Base-by-base conservation (phyloP, 768 basidiomycete species). In the Cyathus striatus region DNA sequence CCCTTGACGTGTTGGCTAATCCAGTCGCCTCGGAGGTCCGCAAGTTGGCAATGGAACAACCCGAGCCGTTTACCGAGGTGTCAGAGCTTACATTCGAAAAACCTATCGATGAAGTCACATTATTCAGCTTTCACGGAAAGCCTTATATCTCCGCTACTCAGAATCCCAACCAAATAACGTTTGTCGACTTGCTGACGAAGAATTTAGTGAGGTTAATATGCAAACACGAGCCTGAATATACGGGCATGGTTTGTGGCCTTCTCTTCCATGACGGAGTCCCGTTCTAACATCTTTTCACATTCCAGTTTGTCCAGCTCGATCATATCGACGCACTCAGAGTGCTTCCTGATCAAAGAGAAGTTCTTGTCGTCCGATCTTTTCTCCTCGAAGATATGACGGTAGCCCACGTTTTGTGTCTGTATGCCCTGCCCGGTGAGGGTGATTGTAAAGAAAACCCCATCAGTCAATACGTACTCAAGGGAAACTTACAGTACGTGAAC, bases 291-390 rank as follows among this genome's bases (percentile, higher is more conserved):
- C 10, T 9, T 36, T 36, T 36, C 35, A 9, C 27, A 30, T 30
- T n/a, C n/a, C 27, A n/a, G n/a, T n/a, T 30, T 30, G 27, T n/a
- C 9, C 27, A 30, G 27, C 9, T n/a, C 9, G 9, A 30, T 30
- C 27, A 62, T 18, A 75, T 83, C 45, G 69, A 66, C 42, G 73
- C 69, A n/a, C 58, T 78, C 38, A 72, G 77, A 23, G 65, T 74
- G 20, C 54, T 80, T 25, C 78, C 79, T 2, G 58, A 62, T 12
- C 79, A 82, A 53, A 59, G 63, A 6, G 66, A 76, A 41, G 57
- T 83, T 10, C 60, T 83, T 17, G 63, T 79, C 41, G 64, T 79
- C 36, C 77, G 81, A 25, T 61, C 64, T 3, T 7, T 30, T 36
- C 7, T 18, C 35, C 9, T 18, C 12, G 35, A 36, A 12, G 10